Evolutionary conservation across 1,284 basidiomycete genomes (phyloP), one percentile per base, ranked within the genome.

Genomic region (Agaricales sp.): DNA sequence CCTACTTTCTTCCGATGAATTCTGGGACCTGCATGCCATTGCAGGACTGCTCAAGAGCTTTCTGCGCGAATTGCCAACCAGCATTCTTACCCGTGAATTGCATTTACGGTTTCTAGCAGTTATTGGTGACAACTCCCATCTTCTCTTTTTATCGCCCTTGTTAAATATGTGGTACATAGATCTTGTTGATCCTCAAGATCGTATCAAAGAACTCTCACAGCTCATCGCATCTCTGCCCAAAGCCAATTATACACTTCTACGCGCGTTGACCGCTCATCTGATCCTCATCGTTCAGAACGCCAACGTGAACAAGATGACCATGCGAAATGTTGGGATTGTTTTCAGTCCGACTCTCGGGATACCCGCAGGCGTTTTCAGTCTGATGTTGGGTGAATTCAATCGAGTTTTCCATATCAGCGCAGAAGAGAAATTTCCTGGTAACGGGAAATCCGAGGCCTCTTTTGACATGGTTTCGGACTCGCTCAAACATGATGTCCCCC

Each of bases 311-410:
- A 99, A 96, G 75, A 99, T 99, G 96, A 96, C 89, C 43, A 86
- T 99, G 79, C 82, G 94, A 26, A 99, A 99, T 62, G 92, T 99
- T 22, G 93, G 94, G 18, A 99, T 99, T 54, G 95, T 99, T 23
- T 97, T 96, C 67, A 92, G 89, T 54, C 93, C 94, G 2, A 96
- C 93, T 1, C 74, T 97, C 4, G 92, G 91, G 30, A 95, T 97
- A 56, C 93, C 93, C 13, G 93, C 92, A 0, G 92, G 92, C 3
- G 87, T 96, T 45, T 94, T 96, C 66, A 92, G 88, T 61, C 70
- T 96, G 57, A 90, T 96, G 78, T 78, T 96, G 22, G 83, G 81
- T 52, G 90, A 94, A 62, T 95, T 94, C 67, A 91, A 91, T 56
- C 77, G 80, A 4, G 90, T 92, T 38, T 92, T 92, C 69, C 88